Percentiles rank a stretch among this genome's conserved stretches.
Evolutionary conservation across 805 yeast species (phyloP).

Genomic region (Torulaspora microellipsoides): DNA sequence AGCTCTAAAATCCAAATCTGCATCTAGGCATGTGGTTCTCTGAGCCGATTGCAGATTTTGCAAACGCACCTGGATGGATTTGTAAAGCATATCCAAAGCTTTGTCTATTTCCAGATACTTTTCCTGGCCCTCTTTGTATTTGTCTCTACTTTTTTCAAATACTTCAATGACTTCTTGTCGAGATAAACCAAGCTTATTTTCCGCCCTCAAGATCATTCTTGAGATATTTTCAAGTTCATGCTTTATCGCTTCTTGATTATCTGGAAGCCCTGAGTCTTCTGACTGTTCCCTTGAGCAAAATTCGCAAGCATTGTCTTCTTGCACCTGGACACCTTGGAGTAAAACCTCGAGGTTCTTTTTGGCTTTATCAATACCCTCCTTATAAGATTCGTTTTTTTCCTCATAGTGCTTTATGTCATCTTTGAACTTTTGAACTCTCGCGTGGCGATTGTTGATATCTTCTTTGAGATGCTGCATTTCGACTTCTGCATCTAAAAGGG

Average conservation of each 20-base stretch:
- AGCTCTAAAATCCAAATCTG: conserved; percentile 52
- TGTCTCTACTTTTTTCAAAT: conserved; percentile 41
- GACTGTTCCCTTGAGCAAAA: conserved; percentile 49
- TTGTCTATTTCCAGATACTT: conserved; percentile 37
- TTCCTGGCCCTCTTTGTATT: conserved; percentile 40
- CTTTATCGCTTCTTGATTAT: conserved; percentile 46
- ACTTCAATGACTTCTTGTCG: conserved; percentile 51
- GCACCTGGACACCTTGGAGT: conserved; percentile 29
- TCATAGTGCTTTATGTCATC: conserved; percentile 27
- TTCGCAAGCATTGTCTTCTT: conserved; percentile 33
- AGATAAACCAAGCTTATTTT: conserved; percentile 48
- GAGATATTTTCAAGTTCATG: conserved; percentile 45
- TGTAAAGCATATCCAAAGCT: conserved; percentile 31
- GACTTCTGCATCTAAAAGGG: conserved; percentile 7
- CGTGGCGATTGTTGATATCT: conserved; percentile 11
- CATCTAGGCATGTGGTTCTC: conserved; percentile 42
- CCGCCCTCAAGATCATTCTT: conserved; percentile 46
- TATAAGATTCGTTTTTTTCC: conserved; percentile 17
- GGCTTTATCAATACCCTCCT: conserved; percentile 22
- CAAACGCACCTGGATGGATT: conserved; percentile 42
- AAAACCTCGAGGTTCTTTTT: conserved; percentile 27
- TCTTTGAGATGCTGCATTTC: conserved; percentile 18
- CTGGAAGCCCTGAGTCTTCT: conserved; percentile 36
- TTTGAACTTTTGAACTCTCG: conserved; percentile 21
- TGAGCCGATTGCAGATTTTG: conserved; percentile 40